A percentile compares a stretch with the other conserved stretches of the same genome.
Evolutionary conservation across 768 basidiomycete genomes (phyloP).

Genomic region (Termitomyces sp.): DNA sequence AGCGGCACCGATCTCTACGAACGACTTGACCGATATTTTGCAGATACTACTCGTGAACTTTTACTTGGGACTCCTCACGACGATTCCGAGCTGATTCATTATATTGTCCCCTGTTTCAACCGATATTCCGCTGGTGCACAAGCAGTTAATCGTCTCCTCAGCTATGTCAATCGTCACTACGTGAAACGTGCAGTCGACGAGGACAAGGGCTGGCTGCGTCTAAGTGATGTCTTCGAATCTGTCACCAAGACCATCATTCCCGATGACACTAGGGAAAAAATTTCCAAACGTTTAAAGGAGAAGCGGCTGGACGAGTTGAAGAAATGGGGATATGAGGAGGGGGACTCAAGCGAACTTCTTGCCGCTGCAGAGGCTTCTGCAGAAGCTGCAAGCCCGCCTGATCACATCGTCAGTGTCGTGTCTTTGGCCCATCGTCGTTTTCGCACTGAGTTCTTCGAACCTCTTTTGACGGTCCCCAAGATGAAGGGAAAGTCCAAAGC

Average conservation of each 20-base stretch:
- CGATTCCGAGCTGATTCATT: constrained; percentile 62
- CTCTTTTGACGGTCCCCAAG: constrained; percentile 65
- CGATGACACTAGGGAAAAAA: constrained; percentile 57
- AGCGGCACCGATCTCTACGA: constrained; percentile 71
- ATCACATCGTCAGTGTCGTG: constrained; percentile 62
- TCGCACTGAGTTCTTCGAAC: constrained; percentile 69
- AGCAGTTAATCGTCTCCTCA: constrained; percentile 69
- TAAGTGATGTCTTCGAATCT: constrained; percentile 61
- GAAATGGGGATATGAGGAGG: constrained; percentile 67
- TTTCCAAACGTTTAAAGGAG: constrained; percentile 56
- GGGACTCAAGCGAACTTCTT: constrained; percentile 42
- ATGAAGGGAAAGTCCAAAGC: constrained; percentile 50
- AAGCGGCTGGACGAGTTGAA: constrained; percentile 58
- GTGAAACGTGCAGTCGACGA: constrained; percentile 76
- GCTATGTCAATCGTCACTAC: constrained; percentile 77
- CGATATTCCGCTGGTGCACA: constrained; percentile 67
- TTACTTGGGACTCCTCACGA: constrained; percentile 62
- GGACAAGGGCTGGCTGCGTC: constrained; percentile 73
- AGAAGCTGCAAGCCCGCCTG: constrained; percentile 66
- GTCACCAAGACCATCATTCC: constrained; percentile 47
- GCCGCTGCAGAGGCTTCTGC: constrained; percentile 65
- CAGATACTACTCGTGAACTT: constrained; percentile 57
- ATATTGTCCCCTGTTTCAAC: constrained; percentile 68
- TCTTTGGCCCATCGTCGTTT: constrained; percentile 71
- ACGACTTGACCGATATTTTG: constrained; percentile 69